Evolutionary conservation across 1,284 basidiomycete species (phyloP).

Genomic region (Rhodotorula sp.): DNA sequence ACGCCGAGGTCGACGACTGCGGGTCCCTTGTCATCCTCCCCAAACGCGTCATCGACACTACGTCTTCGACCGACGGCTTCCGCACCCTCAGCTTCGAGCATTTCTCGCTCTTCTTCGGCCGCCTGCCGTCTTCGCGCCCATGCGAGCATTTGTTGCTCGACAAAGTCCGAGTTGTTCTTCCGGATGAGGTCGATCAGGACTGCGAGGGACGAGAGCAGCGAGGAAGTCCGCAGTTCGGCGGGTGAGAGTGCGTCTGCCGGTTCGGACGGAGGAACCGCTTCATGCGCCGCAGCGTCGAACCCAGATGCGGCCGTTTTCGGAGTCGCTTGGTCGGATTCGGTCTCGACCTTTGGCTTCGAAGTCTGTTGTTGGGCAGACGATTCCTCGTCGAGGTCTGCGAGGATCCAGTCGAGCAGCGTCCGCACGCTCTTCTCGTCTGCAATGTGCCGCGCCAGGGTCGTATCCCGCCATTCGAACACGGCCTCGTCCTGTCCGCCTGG

Average conservation of each 20-base stretch:
- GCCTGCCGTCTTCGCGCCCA: conserved; percentile 47
- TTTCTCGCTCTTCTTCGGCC: conserved; percentile 41
- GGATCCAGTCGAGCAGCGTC: conserved; percentile 75
- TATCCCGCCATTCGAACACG: conserved; percentile 53
- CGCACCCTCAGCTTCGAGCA: conserved; percentile 61
- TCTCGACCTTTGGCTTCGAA: conserved; percentile 31
- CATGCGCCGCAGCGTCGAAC: not conserved
- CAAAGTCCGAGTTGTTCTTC: conserved; percentile 98
- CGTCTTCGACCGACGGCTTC: conserved; percentile 56
- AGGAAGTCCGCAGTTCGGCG: conserved; percentile 73
- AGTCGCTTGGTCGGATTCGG: not conserved
- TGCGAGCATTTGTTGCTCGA: conserved; percentile 70
- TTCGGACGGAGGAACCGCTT: conserved; percentile 10
- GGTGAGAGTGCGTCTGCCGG: conserved; percentile 10
- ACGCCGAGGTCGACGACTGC: conserved; percentile 88
- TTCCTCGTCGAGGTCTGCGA: conserved; percentile 61
- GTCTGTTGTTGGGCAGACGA: conserved; percentile 30
- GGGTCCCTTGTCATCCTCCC: conserved; percentile 60
- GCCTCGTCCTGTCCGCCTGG: conserved; percentile 22
- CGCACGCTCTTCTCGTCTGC: conserved; percentile 71
- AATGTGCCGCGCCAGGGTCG: conserved; percentile 86
- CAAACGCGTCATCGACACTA: conserved; percentile 58
- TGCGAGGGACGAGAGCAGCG: conserved; percentile 81
- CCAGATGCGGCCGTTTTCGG: not conserved
- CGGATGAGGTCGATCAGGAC: conserved; percentile 95